A percentile compares a stretch with the other conserved stretches of the same genome.
These are phyloP conservation scores for Nyctanthes arbortristis DNA, from an alignment of 257 asterid species.

Conservation along the genomic window DNA sequence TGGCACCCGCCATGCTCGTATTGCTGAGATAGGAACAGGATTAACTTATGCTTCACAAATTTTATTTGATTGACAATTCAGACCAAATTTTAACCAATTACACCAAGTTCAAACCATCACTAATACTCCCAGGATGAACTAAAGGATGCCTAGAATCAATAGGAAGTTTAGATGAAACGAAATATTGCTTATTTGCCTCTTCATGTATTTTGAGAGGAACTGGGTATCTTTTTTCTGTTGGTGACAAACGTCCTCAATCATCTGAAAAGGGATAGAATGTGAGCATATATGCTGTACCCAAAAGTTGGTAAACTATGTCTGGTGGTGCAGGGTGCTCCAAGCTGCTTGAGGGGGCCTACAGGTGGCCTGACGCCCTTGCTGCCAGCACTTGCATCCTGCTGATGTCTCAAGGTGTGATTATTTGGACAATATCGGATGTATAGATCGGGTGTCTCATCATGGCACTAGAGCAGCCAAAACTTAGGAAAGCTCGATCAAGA, in stretches of 20 bases:
- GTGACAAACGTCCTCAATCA: too few species aligned
- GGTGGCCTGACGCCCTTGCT: background rate
- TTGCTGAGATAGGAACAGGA: background rate
- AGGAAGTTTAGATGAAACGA: background rate
- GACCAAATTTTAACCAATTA: background rate
- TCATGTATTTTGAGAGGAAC: background rate
- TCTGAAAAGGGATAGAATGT: too few species aligned
- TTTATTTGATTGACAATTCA: background rate
- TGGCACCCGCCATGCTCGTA: background rate
- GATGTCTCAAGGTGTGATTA: background rate
- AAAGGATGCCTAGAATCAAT: background rate
- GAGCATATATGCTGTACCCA: too few species aligned
- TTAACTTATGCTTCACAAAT: background rate
- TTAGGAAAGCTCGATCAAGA: too few species aligned
- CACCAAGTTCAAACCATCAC: background rate
- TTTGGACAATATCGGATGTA: background rate
- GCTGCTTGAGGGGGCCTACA: background rate
- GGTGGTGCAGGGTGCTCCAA: too few species aligned
- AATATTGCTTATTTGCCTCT: background rate
- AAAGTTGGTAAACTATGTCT: too few species aligned
- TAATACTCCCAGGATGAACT: background rate
- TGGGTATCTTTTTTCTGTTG: too few species aligned
- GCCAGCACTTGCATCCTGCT: background rate
- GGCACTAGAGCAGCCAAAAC: background rate
- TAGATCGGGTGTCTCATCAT: background rate